phyloP scores from a whole-genome alignment of 2,329 filamentous ascomycete species.

The Xylariales sp. region DNA sequence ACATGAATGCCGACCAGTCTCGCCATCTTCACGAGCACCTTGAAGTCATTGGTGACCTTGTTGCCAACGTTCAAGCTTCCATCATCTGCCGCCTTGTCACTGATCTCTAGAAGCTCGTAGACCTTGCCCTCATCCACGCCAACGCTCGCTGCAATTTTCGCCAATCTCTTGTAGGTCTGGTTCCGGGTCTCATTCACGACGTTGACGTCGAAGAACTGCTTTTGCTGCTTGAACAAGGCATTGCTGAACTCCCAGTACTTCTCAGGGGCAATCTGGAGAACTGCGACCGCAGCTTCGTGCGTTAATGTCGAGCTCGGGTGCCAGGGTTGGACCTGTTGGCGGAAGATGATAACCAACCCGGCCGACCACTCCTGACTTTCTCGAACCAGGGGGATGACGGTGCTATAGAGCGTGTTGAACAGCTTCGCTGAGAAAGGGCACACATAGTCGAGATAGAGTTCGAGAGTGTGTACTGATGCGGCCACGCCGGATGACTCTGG shows the following conservation, averaged over 20 bases:
- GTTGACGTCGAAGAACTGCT: conserved; percentile 76
- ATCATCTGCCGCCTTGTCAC: conserved; percentile 61
- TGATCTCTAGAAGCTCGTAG: conserved; percentile 63
- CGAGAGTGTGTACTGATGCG: conserved; percentile 52
- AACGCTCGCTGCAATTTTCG: conserved; percentile 64
- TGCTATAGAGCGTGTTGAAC: conserved; percentile 70
- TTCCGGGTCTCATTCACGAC: conserved; percentile 84
- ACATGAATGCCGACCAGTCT: conserved; percentile 81
- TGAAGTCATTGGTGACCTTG: conserved; percentile 76
- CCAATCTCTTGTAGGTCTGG: conserved; percentile 73
- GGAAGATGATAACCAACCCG: conserved; percentile 72
- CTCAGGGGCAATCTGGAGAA: conserved; percentile 63
- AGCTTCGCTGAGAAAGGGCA: conserved; percentile 68
- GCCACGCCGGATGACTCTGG: conserved; percentile 30
- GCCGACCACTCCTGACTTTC: conserved; percentile 50
- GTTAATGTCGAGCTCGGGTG: conserved; percentile 78
- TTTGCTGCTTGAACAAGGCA: conserved; percentile 61
- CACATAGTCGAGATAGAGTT: conserved; percentile 81
- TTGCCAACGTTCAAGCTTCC: conserved; percentile 76
- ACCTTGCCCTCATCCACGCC: conserved; percentile 69
- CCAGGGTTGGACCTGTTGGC: conserved; percentile 92
- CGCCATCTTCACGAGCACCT: conserved; percentile 75
- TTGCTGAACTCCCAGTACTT: conserved; percentile 79
- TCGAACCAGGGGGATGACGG: conserved; percentile 61
- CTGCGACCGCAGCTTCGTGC: conserved; percentile 81